Percentiles rank a stretch among this genome's conserved stretches.
Conservation (phyloP, 345 rosid species). For the Microthlaspi erraticum region DNA sequence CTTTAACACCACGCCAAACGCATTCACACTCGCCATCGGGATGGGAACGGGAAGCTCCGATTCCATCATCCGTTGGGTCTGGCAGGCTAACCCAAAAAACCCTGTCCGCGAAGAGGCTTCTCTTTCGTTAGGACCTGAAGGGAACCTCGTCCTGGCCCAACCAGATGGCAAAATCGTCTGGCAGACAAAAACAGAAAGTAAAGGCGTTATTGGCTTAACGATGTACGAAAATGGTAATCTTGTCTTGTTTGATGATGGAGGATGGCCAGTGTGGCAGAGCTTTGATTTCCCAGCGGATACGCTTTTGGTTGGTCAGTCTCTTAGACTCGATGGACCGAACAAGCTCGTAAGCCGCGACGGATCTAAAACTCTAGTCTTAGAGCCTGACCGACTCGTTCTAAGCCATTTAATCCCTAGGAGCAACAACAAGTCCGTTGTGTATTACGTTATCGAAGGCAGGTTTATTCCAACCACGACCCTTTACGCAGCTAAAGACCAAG, state of each 20-base stretch:
- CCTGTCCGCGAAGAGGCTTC: slow-evolving; percentile 60
- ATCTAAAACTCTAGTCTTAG: slow-evolving; percentile 52
- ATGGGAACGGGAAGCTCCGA: slow-evolving; percentile 57
- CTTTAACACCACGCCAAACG: slow-evolving; percentile 60
- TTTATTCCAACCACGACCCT: slow-evolving; percentile 37
- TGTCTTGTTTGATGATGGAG: slow-evolving; percentile 54
- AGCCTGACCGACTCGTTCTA: slow-evolving; percentile 46
- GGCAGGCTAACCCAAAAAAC: slow-evolving; percentile 63
- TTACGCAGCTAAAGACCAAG: slow-evolving; percentile 25
- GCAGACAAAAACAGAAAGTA: slow-evolving; percentile 62
- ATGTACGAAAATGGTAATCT: slow-evolving; percentile 58
- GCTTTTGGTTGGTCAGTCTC: slow-evolving; percentile 59
- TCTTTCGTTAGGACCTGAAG: slow-evolving; percentile 48
- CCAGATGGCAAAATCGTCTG: slow-evolving; percentile 60
- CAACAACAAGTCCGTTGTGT: slow-evolving; percentile 42
- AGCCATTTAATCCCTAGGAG: slow-evolving; percentile 39
- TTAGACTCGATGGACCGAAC: slow-evolving; percentile 25
- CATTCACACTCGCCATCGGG: slow-evolving; percentile 55
- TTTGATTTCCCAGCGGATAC: slow-evolving; percentile 62
- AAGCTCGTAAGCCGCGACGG: slow-evolving; percentile 59
- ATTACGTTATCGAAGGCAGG: slow-evolving; percentile 36
- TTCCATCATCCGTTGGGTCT: slow-evolving; percentile 59
- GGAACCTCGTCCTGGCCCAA: slow-evolving; percentile 58
- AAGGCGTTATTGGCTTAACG: slow-evolving; percentile 57
- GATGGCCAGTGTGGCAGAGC: slow-evolving; percentile 60